Percentiles rank a stretch among this genome's conserved stretches.
These are phyloP conservation scores for Labyrinthula sp. DNA, from an alignment of 352 stramenopile species.

Conservation along the genomic window DNA sequence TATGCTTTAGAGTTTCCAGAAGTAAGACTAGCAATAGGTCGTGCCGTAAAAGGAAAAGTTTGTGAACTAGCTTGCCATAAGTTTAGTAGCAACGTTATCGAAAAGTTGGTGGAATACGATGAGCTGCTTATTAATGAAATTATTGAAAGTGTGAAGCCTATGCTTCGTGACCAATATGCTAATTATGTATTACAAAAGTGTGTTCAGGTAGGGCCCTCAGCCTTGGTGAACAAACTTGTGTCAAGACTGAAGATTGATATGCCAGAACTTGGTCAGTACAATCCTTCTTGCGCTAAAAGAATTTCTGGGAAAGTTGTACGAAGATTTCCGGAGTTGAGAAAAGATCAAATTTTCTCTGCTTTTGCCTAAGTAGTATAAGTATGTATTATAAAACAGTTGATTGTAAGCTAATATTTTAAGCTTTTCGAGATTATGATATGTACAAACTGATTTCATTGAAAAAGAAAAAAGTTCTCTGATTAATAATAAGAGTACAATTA, in stretches of 20 bases:
- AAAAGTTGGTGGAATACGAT: slow-evolving; percentile 83
- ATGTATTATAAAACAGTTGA: too few species aligned
- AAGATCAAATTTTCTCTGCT: slow-evolving; percentile 16
- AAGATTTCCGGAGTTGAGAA: slow-evolving; percentile 14
- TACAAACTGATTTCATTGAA: too few species aligned
- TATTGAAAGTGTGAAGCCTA: slow-evolving; percentile 35
- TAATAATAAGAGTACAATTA: too few species aligned
- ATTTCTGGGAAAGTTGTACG: slow-evolving; percentile 18
- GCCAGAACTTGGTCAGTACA: slow-evolving; percentile 18
- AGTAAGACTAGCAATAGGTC: slow-evolving; percentile 18
- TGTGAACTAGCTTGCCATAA: slow-evolving; percentile 88
- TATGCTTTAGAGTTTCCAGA: slow-evolving; percentile 50
- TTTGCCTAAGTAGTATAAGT: too few species aligned
- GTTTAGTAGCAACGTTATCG: slow-evolving; percentile 95
- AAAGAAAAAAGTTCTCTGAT: too few species aligned
- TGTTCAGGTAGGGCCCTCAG: slow-evolving; percentile 72
- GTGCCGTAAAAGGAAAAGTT: slow-evolving; percentile 53
- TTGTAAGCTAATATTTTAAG: too few species aligned
- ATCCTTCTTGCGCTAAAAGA: slow-evolving; percentile 20
- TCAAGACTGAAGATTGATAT: slow-evolving; percentile 86
- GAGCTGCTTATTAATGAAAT: slow-evolving; percentile 53
- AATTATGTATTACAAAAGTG: slow-evolving; percentile 96
- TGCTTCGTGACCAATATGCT: slow-evolving; percentile 55
- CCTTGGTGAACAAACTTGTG: slow-evolving; percentile 72
- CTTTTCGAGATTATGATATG: too few species aligned